These are phyloP conservation scores for Colletotrichum lindemuthianum DNA, from an alignment of 2,329 filamentous ascomycete genomes.

Conservation along the genomic window DNA sequence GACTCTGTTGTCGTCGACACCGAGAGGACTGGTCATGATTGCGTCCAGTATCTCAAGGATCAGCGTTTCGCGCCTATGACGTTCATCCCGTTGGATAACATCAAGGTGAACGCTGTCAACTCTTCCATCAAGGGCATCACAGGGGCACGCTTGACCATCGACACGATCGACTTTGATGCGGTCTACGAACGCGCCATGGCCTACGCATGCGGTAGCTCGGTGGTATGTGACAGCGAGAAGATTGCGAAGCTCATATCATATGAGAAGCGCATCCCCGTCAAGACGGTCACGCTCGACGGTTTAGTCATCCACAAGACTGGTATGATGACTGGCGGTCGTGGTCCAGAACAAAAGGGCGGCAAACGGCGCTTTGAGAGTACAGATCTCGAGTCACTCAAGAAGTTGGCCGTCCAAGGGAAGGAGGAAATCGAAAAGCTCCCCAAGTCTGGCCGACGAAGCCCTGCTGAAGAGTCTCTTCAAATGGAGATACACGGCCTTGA, in stretches of 20 bases:
- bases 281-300: conserved; percentile 95
- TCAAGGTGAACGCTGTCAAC: conserved; percentile 92
- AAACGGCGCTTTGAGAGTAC: conserved; percentile 90
- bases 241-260: conserved; percentile 93
- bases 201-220: conserved; percentile 93
- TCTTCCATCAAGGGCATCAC: conserved; percentile 90
- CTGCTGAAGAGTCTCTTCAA: conserved; percentile 83
- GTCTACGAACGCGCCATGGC: conserved; percentile 91
- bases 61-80: conserved; percentile 88
- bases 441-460: conserved; percentile 77
- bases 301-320: conserved; percentile 96
- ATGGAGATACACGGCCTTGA: conserved; percentile 84
- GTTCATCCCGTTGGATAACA: conserved; percentile 96
- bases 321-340: conserved; percentile 94
- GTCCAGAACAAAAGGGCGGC: conserved; percentile 76
- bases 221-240: conserved; percentile 89
- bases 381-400: conserved; percentile 86
- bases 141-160: conserved; percentile 88
- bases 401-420: conserved; percentile 77
- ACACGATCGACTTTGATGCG: conserved; percentile 93
- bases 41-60: conserved; percentile 92
- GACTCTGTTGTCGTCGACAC: conserved; percentile 95
- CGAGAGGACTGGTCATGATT: conserved; percentile 92
- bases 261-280: conserved; percentile 84
- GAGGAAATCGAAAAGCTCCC: conserved; percentile 84